These are phyloP conservation scores for Lolium rigidum DNA, from an alignment of 176 grass and related monocot species.

Conservation along the genomic window DNA sequence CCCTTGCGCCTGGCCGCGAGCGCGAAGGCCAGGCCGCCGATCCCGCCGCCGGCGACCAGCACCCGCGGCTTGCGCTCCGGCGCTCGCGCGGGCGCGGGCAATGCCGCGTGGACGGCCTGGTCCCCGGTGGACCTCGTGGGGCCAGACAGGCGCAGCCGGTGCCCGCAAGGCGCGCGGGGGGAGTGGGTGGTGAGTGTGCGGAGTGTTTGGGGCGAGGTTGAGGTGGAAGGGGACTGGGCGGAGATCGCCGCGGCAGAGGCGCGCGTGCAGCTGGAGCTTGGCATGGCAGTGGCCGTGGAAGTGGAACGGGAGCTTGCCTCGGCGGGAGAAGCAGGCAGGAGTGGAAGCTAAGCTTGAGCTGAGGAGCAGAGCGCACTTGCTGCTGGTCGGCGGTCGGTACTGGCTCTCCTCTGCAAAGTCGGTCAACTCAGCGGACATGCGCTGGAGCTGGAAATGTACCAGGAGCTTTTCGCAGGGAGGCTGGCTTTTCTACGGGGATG, in stretches of 20 bases:
- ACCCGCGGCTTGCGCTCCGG: conserved; percentile 46
- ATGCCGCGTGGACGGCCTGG: conserved; percentile 20
- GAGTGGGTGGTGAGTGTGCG: neutral
- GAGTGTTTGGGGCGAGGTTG: neutral
- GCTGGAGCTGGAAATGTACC: neutral
- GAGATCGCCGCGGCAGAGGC: neutral
- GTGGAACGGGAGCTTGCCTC: neutral
- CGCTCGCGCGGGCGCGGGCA: neutral
- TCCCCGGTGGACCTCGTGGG: neutral
- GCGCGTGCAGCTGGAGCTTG: conserved; percentile 25
- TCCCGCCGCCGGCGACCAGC: conserved; percentile 82
- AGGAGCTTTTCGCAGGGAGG: neutral
- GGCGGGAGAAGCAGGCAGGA: neutral
- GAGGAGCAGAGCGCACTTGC: neutral
- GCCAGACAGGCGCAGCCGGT: neutral
- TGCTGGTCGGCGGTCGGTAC: neutral
- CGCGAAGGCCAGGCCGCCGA: conserved; percentile 77
- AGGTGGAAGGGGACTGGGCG: neutral
- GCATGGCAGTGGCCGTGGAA: conserved; percentile 3
- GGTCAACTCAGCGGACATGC: neutral
- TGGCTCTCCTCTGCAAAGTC: neutral
- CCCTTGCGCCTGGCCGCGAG: conserved; percentile 78
- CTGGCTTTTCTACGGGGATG: neutral
- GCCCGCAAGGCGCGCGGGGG: neutral
- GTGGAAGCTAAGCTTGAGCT: neutral